These are phyloP conservation scores for Trichoderma parareesei DNA, from an alignment of 495 filamentous ascomycete species.

Conservation along the genomic window DNA sequence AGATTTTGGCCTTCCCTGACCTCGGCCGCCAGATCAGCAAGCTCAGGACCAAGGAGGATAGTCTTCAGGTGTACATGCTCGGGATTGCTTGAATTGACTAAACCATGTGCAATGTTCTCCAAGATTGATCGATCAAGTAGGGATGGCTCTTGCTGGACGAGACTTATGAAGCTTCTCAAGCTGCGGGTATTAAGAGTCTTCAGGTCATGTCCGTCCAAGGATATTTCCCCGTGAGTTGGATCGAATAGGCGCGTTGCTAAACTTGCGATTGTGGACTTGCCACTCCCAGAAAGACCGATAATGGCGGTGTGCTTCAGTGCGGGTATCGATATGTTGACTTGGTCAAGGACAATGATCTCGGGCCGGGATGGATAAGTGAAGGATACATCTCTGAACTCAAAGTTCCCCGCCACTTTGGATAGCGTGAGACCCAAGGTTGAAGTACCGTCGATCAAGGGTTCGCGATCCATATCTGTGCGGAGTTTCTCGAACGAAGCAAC, in stretches of 20 bases:
- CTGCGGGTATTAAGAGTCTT: conserved; percentile 47
- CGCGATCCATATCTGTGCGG: conserved; percentile 38
- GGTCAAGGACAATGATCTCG: conserved; percentile 41
- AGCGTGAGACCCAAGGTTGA: conserved; percentile 25
- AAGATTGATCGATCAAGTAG: conserved; percentile 57
- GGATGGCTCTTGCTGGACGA: conserved; percentile 62
- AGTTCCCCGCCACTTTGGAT: conserved; percentile 30
- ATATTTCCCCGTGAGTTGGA: conserved; percentile 32
- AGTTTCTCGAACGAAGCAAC: conserved; percentile 46
- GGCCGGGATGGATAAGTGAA: conserved; percentile 56
- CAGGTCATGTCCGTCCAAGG: conserved; percentile 46
- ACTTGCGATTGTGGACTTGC: conserved; percentile 59
- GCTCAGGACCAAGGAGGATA: conserved; percentile 14
- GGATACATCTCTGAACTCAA: conserved; percentile 46
- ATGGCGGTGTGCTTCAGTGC: conserved; percentile 55
- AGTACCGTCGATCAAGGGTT: conserved; percentile 37
- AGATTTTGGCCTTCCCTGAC: conserved; percentile 9
- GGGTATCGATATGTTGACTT: conserved; percentile 41
- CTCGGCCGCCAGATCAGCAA: conserved; percentile 15
- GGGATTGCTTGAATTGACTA: conserved; percentile 48
- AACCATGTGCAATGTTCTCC: conserved; percentile 59
- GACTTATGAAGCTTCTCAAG: conserved; percentile 46
- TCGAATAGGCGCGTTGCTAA: conserved; percentile 49
- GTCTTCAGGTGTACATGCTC: conserved; percentile 27
- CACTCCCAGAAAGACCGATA: conserved; percentile 60